A percentile compares a stretch with the other conserved stretches of the same genome.
Evolutionary conservation across 768 basidiomycete genomes (phyloP).

Genomic region (Cubamyces sp.): DNA sequence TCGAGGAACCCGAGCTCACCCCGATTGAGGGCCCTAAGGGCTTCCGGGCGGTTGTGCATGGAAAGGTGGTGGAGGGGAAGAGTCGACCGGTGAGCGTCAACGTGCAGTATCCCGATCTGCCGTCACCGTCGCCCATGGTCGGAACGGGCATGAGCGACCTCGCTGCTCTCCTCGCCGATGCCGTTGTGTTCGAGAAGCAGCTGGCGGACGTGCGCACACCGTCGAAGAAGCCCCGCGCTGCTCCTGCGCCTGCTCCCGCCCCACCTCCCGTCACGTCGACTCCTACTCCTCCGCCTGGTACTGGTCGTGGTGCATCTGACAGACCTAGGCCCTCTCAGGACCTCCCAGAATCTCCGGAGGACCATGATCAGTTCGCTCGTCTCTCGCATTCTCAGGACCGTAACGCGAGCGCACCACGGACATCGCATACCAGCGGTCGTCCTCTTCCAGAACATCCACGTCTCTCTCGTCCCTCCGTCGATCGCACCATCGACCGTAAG

Average conservation of each 20-base stretch:
- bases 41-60: slow-evolving; percentile 40
- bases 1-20: slow-evolving; percentile 30
- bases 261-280: slow-evolving; percentile 34
- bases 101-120: slow-evolving; percentile 18
- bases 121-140: slow-evolving; percentile 20
- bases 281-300: slow-evolving; percentile 54
- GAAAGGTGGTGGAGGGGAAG: slow-evolving; percentile 30
- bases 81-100: slow-evolving; percentile 18
- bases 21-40: slow-evolving; percentile 28
- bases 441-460: slow-evolving; percentile 20
- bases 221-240: slow-evolving; percentile 19
- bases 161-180: slow-evolving; percentile 29
- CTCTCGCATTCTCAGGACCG: slow-evolving; percentile 13
- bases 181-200: slow-evolving; percentile 34
- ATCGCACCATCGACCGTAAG: slow-evolving; percentile 11
- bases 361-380: slow-evolving; percentile 12
- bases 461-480: slow-evolving; percentile 12
- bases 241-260: slow-evolving; percentile 17
- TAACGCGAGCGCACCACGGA: not conserved
- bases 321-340: slow-evolving; percentile 21
- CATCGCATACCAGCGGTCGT: slow-evolving; percentile 10
- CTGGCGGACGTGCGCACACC: slow-evolving; percentile 27
- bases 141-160: slow-evolving; percentile 31
- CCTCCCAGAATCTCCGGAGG: slow-evolving; percentile 23
- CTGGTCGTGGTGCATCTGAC: slow-evolving; percentile 14